These are phyloP conservation scores for Castanopsis chinensis DNA, from an alignment of 306 rosid genomes.

Conservation along the genomic window DNA sequence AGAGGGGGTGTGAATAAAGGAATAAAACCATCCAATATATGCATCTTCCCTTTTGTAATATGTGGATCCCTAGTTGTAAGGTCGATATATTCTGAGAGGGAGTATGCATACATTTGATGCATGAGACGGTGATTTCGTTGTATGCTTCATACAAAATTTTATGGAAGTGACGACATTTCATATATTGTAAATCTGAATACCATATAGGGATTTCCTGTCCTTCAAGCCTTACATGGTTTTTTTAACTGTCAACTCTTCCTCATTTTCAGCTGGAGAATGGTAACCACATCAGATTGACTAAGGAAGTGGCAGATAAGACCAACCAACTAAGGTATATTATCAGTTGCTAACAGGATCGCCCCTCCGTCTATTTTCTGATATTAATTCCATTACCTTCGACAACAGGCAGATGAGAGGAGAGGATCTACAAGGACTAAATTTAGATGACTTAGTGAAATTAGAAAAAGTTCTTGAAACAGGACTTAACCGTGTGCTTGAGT, in stretches of 20 bases:
- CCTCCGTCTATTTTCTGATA: background rate
- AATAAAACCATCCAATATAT: no score
- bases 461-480: constrained; percentile 33
- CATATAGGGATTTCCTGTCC: background rate
- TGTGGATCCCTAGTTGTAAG: no score
- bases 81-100: no score
- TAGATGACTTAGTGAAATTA: constrained; percentile 30
- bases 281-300: constrained; percentile 16
- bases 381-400: background rate
- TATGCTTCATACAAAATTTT: no score
- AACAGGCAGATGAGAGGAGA: constrained; percentile 39
- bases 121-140: no score
- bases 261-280: constrained; percentile 22
- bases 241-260: background rate
- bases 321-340: constrained; percentile 29
- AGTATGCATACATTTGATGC: no score
- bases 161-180: no score
- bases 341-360: background rate
- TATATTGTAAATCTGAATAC: background rate
- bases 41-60: no score
- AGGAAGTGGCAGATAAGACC: constrained; percentile 36
- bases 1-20: background rate
- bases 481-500: constrained; percentile 29
- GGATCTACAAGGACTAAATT: constrained; percentile 33
- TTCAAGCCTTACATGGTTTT: background rate